A percentile compares a stretch with the other conserved stretches of the same genome.
Conservation (phyloP, 1,139 yeast species). For the Magnusiomyces suaveolens region DNA sequence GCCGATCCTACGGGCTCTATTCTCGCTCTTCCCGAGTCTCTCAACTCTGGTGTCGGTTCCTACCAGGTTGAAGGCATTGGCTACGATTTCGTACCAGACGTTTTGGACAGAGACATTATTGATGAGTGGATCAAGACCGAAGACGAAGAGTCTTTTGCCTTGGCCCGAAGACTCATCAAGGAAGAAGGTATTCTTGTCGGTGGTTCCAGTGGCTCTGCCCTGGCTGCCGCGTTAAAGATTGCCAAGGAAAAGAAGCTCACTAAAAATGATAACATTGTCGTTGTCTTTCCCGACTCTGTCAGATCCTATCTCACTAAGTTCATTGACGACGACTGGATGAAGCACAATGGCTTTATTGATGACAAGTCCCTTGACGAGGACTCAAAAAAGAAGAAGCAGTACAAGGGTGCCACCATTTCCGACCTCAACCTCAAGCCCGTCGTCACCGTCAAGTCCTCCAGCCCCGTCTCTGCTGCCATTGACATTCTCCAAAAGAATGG, state of each 20-base stretch:
- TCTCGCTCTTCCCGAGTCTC: slow-evolving; percentile 68
- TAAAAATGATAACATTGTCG: slow-evolving; percentile 69
- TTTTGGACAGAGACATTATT: slow-evolving; percentile 53
- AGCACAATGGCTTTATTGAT: slow-evolving; percentile 58
- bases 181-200: slow-evolving; percentile 87
- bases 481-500: slow-evolving; percentile 66
- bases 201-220: slow-evolving; percentile 80
- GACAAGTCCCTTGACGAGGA: slow-evolving; percentile 39
- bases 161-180: slow-evolving; percentile 72
- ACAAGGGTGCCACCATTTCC: slow-evolving; percentile 52
- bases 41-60: slow-evolving; percentile 50
- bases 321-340: slow-evolving; percentile 90
- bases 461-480: slow-evolving; percentile 57
- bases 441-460: slow-evolving; percentile 58
- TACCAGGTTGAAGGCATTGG: slow-evolving; percentile 91
- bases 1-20: slow-evolving; percentile 88
- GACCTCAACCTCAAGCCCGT: slow-evolving; percentile 76
- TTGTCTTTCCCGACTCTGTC: slow-evolving; percentile 78
- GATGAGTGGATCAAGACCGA: slow-evolving; percentile 84
- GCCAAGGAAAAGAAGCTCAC: slow-evolving; percentile 58
- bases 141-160: slow-evolving; percentile 68
- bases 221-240: slow-evolving; percentile 69
- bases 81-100: slow-evolving; percentile 81
- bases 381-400: slow-evolving; percentile 38
- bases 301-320: slow-evolving; percentile 82